Evolutionary conservation across 345 rosid genomes (phyloP).

Genomic region (Toxicodendron radicans): DNA sequence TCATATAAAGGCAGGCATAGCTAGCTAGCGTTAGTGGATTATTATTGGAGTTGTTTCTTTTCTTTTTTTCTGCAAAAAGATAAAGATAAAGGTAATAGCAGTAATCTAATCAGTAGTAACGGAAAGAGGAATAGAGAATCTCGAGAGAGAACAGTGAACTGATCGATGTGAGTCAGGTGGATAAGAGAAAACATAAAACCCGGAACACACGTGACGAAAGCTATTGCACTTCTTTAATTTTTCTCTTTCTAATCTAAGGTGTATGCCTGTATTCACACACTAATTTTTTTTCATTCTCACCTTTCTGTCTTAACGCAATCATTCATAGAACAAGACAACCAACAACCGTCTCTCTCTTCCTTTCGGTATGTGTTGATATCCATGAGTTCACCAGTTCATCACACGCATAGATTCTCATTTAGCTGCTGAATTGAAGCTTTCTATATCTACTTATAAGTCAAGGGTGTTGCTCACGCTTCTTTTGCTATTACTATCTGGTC

Average conservation of each 20-base stretch:
- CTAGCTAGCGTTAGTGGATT: background rate
- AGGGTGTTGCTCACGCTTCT: slow-evolving; percentile 3
- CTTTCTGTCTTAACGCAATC: slow-evolving; percentile 25
- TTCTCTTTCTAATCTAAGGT: background rate
- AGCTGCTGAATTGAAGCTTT: background rate
- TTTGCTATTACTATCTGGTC: slow-evolving; percentile 15
- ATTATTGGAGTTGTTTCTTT: background rate
- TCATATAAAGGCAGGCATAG: background rate
- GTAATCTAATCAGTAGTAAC: background rate
- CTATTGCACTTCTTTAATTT: background rate
- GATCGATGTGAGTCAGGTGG: background rate
- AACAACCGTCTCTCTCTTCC: slow-evolving; percentile 23
- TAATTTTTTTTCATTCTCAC: background rate
- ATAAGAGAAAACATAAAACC: slow-evolving; percentile 8
- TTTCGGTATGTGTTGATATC: background rate
- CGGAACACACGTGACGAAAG: slow-evolving; percentile 34
- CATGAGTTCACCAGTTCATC: background rate
- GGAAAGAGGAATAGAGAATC: slow-evolving; percentile 12
- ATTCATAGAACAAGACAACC: slow-evolving; percentile 38
- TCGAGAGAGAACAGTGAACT: background rate
- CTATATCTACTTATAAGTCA: background rate
- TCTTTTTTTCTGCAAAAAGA: slow-evolving; percentile 8
- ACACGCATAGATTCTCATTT: background rate
- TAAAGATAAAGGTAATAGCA: background rate
- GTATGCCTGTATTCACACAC: background rate